phyloP scores from a whole-genome alignment of 345 rosid genomes.

The Geranium brycei region DNA sequence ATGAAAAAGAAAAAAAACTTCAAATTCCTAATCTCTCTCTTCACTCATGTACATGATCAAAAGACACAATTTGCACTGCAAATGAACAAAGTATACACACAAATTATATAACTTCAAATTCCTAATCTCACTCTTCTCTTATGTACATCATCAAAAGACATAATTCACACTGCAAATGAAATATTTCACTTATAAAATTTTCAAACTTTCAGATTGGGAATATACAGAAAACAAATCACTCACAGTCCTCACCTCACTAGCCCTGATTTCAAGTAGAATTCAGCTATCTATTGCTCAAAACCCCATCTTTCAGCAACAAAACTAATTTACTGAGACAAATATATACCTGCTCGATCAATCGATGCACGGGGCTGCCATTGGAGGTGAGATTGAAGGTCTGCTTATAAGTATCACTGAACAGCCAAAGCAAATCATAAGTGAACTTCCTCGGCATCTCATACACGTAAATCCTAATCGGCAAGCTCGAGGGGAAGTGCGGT shows the following conservation, averaged over 20 bases:
- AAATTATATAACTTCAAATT: background rate
- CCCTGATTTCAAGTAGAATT: too few species aligned
- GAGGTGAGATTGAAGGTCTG: slow-evolving; percentile 78
- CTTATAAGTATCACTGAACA: slow-evolving; percentile 54
- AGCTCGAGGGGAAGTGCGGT: slow-evolving; percentile 34
- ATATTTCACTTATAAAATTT: too few species aligned
- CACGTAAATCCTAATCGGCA: slow-evolving; percentile 67
- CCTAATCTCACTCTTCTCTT: background rate
- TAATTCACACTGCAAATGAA: too few species aligned
- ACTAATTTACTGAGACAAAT: background rate
- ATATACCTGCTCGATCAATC: slow-evolving; percentile 71
- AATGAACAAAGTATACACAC: too few species aligned
- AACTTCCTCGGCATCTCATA: slow-evolving; percentile 84
- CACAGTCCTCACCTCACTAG: background rate
- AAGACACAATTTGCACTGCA: too few species aligned
- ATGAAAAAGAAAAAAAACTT: too few species aligned
- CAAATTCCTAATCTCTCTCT: too few species aligned
- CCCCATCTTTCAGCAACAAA: background rate
- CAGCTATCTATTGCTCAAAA: too few species aligned
- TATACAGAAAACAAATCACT: too few species aligned
- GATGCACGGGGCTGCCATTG: slow-evolving; percentile 96
- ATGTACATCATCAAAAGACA: too few species aligned
- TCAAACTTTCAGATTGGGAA: too few species aligned
- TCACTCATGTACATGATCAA: too few species aligned
- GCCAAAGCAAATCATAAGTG: slow-evolving; percentile 68